phyloP scores from a whole-genome alignment of 2,329 filamentous ascomycete genomes.

The Pseudocercospora pini-densiflorae region DNA sequence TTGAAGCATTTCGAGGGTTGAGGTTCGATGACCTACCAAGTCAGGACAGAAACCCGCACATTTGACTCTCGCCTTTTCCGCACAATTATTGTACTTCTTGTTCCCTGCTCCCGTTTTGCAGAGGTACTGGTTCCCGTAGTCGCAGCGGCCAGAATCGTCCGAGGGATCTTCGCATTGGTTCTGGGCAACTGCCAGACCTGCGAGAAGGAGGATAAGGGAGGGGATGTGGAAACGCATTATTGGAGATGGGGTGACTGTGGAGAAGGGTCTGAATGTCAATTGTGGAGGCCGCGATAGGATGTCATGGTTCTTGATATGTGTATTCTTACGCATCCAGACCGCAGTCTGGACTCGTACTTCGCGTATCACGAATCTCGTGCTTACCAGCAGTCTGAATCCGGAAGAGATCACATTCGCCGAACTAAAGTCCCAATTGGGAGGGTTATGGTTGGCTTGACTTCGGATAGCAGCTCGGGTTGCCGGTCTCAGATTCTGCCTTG shows the following conservation, averaged over 20 bases:
- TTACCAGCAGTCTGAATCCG: not conserved
- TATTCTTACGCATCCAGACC: not conserved
- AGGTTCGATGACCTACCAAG: not conserved
- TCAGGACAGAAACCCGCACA: not conserved
- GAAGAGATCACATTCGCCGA: not conserved
- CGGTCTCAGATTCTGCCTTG: not conserved
- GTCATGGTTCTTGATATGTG: not conserved
- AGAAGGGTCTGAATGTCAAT: no score
- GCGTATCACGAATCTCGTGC: not conserved
- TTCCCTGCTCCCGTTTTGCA: not conserved
- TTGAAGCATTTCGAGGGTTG: not conserved
- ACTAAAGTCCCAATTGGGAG: not conserved
- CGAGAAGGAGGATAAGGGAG: not conserved
- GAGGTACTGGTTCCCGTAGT: not conserved
- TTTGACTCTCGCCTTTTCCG: not conserved
- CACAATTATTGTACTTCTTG: constrained; percentile 8
- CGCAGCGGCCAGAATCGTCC: constrained; percentile 4
- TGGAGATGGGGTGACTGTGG: not conserved
- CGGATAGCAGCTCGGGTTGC: not conserved
- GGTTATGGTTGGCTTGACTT: not conserved
- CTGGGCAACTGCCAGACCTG: not conserved
- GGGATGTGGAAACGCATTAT: not conserved
- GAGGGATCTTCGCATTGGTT: constrained; percentile 5
- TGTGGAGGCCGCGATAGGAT: not conserved
- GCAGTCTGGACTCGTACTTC: not conserved